phyloP scores from a whole-genome alignment of 1,284 basidiomycete species.

The Neolentinus lepideus region DNA sequence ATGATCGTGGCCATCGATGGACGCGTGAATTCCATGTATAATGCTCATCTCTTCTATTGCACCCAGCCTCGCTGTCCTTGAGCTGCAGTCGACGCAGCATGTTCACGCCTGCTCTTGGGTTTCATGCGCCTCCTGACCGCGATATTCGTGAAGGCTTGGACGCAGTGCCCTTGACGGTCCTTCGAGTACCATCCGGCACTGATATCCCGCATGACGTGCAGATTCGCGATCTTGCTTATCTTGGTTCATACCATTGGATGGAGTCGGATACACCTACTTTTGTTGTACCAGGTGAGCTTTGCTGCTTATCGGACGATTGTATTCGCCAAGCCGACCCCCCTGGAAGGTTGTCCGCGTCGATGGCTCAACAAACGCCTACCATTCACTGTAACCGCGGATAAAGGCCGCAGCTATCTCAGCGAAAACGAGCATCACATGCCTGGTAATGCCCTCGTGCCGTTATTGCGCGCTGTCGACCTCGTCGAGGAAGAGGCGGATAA shows the following conservation, averaged over 20 bases:
- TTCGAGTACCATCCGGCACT: not conserved
- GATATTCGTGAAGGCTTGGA: not conserved
- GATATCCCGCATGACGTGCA: not conserved
- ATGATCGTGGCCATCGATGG: not conserved
- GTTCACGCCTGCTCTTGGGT: not conserved
- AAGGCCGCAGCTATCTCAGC: conserved; percentile 34
- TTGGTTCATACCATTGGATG: conserved; percentile 53
- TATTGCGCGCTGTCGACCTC: conserved; percentile 42
- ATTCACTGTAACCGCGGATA: conserved; percentile 39
- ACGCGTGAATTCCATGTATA: not conserved
- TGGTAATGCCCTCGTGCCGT: conserved; percentile 33
- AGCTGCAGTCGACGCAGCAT: not conserved
- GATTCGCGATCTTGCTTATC: conserved; percentile 21
- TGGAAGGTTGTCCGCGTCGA: conserved; percentile 40
- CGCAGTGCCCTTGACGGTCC: not conserved
- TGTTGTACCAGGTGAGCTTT: conserved; percentile 42
- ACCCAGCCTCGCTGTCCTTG: too few relatives aligned
- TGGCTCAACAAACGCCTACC: conserved; percentile 40
- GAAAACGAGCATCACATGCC: conserved; percentile 43
- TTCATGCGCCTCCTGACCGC: not conserved
- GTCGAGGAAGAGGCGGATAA: conserved; percentile 23
- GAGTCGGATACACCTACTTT: conserved; percentile 37
- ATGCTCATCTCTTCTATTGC: not conserved
- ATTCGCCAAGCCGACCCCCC: not conserved
- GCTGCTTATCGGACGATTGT: not conserved